Base-by-base conservation (phyloP, 495 filamentous ascomycete genomes). In the Penicillium coprophilum region DNA sequence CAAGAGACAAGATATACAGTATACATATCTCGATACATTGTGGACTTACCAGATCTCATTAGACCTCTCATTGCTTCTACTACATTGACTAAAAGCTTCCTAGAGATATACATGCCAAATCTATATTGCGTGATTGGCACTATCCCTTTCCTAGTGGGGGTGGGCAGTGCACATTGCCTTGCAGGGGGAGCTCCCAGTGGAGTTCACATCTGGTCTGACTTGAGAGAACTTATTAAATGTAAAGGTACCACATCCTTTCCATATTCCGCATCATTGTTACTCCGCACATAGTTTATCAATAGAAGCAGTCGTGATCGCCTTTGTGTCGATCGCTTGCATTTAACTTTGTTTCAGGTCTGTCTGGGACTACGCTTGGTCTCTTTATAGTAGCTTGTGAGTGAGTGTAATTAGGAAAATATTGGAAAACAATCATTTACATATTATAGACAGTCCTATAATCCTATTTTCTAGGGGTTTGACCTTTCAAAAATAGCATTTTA, bases 121-220 rank as follows among this genome's bases (percentile, higher is more conserved):
- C 1, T n/a, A 27, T 3, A 10, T 6, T 20, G 9, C 3, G 24
- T 46, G 41, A 64, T 64, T 64, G 61, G 64, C 49, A 56, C 15
- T 11, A 24, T n/a, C 28, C 50, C n/a, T 55, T 48, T 44, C 60
- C 58, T 50, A 21, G 53, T 62, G 64, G 64, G 58, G 58, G 61
- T 64, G 61, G 64, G 64, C 64, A 56, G 61, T 67, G 64, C 64
- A 66, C 61, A 59, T 53, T 58, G 56, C 61, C 61, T 67, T 64
- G 64, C 61, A 64, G 52, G 50, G 55, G 56, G 50, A 56, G 59
- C 55, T 65, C 23, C 31, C n/a, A 38, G 61, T 67, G 65, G 65
- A 65, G 62, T 60, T 46, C 43, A 20, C 44, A 34, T 54, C 43
- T 46, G 30, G 52, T n/a, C 52, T 54, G 52, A 23, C 19, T 13